Conservation (phyloP, 2,329 filamentous ascomycete genomes). For the Sclerotinia sclerotiorum region DNA sequence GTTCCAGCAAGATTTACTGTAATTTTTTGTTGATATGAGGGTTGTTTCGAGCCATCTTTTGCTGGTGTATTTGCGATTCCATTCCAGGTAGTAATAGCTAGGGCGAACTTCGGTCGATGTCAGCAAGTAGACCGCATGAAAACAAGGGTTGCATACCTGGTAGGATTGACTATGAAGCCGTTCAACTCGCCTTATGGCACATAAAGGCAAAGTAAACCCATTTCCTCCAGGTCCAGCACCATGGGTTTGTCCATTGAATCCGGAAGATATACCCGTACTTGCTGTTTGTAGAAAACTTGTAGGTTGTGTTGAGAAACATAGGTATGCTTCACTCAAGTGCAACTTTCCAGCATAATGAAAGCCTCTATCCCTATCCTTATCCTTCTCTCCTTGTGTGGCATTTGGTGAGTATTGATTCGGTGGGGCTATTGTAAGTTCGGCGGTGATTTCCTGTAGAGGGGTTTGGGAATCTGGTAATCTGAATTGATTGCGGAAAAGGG, state of each 20-base stretch:
- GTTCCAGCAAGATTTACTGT: conserved; percentile 89
- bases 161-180: conserved; percentile 89
- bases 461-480: conserved; percentile 89
- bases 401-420: conserved; percentile 50
- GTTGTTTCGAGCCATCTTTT: conserved; percentile 47
- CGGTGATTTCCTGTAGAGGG: conserved; percentile 92
- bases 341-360: conserved; percentile 91
- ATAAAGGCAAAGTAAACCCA: conserved; percentile 92
- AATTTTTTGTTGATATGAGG: conserved; percentile 71
- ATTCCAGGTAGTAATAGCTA: conserved; percentile 96
- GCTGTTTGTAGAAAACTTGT: conserved; percentile 82
- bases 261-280: conserved; percentile 74
- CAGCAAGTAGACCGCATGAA: conserved; percentile 27
- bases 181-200: conserved; percentile 87
- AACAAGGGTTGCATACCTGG: conserved; percentile 48
- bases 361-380: conserved; percentile 63
- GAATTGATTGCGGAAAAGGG: conserved; percentile 94
- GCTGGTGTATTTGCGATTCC: conserved; percentile 53
- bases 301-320: conserved; percentile 94
- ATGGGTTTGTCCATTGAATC: conserved; percentile 89
- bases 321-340: conserved; percentile 88
- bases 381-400: conserved; percentile 67
- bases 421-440: conserved; percentile 85
- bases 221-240: conserved; percentile 91
- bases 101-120: conserved; percentile 63